Evolutionary conservation across 768 basidiomycete genomes (phyloP), one percentile per base, ranked within the genome.

Genomic region (Suillus paluster): DNA sequence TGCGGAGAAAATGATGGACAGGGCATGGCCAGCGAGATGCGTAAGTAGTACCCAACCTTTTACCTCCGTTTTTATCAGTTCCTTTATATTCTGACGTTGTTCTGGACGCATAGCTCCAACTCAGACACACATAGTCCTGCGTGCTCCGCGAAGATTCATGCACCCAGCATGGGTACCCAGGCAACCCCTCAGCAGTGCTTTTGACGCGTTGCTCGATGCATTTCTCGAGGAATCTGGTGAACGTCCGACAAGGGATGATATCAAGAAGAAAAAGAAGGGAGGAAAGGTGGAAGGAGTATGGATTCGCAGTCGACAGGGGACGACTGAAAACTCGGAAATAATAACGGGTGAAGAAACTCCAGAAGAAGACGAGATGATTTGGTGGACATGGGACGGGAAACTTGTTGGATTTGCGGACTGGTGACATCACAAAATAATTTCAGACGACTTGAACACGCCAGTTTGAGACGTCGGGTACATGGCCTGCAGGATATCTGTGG

Each of bases 301-400:
- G 73, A 71, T 83, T 30, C 70, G 67, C 15, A 76, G 75, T 65
- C 70, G 48, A 58, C 63, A 30, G 52, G 21, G 42, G 23, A 25
- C 21, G 34, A 57, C 62, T 11, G 63, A 62, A 41, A 59, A 57
- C 4, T 57, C 39, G 7, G 59, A 1, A 34, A 63, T 19, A 57
- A 45, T 44, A 53, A 34, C 49, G 3, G 68, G 67, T 3, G 64
- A 66, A 39, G 66, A 67, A 23, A 57, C 68, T 58, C 66, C 62
- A 11, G 83, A 82, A 64, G 79, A 77, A 4, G 79, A 81, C 34
- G 83, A 84, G 63, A 66, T 78, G 70, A 82, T 84, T 56, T 84
- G 83, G 83, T 84, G 83, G 82, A 73, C 69, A 44, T 84, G 83
- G 83, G 73, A 83, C 42, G 82, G 82, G 14, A 82, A 78, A 64